phyloP scores from a whole-genome alignment of 2,329 filamentous ascomycete genomes.

The Ophiocordyceps robertsii region DNA sequence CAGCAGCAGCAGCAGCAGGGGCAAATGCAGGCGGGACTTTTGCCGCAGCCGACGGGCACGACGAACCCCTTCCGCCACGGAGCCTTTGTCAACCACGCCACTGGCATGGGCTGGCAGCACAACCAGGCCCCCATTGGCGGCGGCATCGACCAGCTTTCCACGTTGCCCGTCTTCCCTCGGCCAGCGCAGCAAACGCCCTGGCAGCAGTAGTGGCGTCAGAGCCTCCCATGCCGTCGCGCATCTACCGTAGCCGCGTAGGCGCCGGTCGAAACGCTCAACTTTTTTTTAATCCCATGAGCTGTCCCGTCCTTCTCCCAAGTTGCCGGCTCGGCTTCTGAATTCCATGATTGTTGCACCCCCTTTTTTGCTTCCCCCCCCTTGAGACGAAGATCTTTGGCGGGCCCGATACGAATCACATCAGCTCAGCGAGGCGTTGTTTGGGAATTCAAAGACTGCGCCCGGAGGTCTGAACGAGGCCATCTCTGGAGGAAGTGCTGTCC shows the following conservation, averaged over 20 bases:
- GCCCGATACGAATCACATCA: not conserved
- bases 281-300: no score
- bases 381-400: no score
- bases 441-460: not conserved
- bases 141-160: constrained; percentile 64
- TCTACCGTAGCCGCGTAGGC: no score
- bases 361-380: no score
- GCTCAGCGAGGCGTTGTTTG: constrained; percentile 3
- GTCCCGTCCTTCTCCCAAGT: no score
- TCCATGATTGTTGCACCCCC: no score
- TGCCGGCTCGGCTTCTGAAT: no score
- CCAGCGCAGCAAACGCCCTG: constrained; percentile 52
- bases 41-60: constrained; percentile 68
- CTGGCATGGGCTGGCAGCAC: constrained; percentile 80
- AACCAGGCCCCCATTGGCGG: constrained; percentile 69
- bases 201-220: constrained; percentile 30
- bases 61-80: constrained; percentile 94
- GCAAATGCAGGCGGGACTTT: constrained; percentile 24
- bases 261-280: no score
- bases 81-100: constrained; percentile 77
- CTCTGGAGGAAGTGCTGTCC: no score
- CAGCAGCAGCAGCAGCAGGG: constrained; percentile 35
- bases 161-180: constrained; percentile 74
- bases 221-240: no score
- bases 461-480: no score